Evolutionary conservation across 2,329 filamentous ascomycete genomes (phyloP), one percentile per base, ranked within the genome.

Genomic region (Paecilomyces dactylethromorphus): DNA sequence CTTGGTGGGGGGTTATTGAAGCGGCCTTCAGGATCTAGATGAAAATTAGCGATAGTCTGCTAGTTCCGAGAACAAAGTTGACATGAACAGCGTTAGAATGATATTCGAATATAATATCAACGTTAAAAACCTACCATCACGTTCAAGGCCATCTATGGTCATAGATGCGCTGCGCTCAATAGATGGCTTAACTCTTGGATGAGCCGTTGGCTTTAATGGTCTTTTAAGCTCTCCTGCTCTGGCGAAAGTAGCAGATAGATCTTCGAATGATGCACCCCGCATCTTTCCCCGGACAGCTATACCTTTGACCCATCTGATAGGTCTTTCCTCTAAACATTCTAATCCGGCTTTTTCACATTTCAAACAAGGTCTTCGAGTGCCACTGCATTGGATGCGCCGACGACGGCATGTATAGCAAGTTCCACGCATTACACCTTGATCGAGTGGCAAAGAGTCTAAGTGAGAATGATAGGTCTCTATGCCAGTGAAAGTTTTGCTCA

Each of bases 391-490:
- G 51, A 74, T 68, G 55, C 67, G 72, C 52, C 72, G 69, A 4
- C 65, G 70, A 24, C 71, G 70, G 60, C 72, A 74, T 24, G 72
- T 74, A 59, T 72, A 74, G 59, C 72, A 74, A 3, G 66, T 45
- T 10, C 61, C 56, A 18, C 31, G 26, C 62, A 66, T 65, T 10
- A 7, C 10, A n/a, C 35, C 18, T 18, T 18, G 3, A 45, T n/a
- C 35, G 8, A 5, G 35, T 18, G 3, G 35, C 8, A 8, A 45
- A 8, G 18, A 18, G 35, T n/a, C 15, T n/a, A 2, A 6, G 3
- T 45, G 35, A 18, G 5, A 6, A 39, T n/a, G 7, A 18, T 21
- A 21, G 21, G 35, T 6, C 26, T 29, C 26, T 29, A 29, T 2
- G 7, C 7, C 7, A 7, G 26, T 7, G 26, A 29, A 29, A 29